phyloP scores from a whole-genome alignment of 257 asterid genomes.

The Rauvolfia tetraphylla region DNA sequence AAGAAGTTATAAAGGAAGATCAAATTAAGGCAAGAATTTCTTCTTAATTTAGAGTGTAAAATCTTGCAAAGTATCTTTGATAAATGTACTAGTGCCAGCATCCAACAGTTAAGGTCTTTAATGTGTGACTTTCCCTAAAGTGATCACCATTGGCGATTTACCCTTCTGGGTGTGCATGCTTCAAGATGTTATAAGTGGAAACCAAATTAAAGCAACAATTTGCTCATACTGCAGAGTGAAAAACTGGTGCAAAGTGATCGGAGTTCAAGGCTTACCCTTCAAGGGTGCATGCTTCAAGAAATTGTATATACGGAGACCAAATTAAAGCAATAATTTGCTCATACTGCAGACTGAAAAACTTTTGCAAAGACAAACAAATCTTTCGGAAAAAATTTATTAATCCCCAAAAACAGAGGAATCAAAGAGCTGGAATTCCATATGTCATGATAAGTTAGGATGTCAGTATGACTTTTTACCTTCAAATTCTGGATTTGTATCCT shows the following conservation, averaged over 20 bases:
- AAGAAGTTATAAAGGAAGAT: neutral
- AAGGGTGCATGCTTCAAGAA: neutral
- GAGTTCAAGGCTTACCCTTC: too few species aligned
- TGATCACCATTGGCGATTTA: neutral
- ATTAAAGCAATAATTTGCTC: neutral
- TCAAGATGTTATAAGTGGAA: neutral
- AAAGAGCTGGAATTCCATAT: neutral
- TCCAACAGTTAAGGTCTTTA: neutral
- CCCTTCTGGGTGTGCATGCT: neutral
- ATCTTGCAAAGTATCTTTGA: neutral
- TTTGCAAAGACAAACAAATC: neutral
- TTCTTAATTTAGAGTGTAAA: neutral
- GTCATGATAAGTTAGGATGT: neutral
- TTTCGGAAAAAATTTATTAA: neutral
- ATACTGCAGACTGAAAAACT: neutral
- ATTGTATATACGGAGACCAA: neutral
- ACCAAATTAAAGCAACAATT: neutral
- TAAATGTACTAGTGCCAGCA: neutral
- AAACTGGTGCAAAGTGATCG: too few species aligned
- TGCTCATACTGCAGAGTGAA: neutral
- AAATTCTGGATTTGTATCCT: conserved; percentile 71
- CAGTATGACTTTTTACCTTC: conserved; percentile 41
- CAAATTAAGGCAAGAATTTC: neutral
- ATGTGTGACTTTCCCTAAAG: neutral
- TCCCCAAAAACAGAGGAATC: neutral